Evolutionary conservation across 139 green algal genomes (phyloP).

Genomic region (Micractinium conductrix): DNA sequence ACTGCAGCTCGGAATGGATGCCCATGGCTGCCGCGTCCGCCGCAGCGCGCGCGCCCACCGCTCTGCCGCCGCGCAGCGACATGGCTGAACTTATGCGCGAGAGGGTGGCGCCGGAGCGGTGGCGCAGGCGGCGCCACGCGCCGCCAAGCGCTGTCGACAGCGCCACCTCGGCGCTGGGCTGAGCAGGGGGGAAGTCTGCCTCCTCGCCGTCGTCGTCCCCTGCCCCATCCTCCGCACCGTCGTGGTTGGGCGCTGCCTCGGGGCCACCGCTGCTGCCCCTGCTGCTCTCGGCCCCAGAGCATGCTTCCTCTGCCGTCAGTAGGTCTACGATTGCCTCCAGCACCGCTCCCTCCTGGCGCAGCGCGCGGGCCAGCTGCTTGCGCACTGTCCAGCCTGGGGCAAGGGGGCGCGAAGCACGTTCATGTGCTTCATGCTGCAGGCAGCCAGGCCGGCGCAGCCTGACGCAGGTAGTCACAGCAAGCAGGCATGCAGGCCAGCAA

Average conservation of each 20-base stretch:
- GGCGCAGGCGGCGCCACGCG: background rate
- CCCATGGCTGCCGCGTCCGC: background rate
- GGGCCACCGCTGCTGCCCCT: background rate
- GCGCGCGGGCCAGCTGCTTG: slow-evolving; percentile 17
- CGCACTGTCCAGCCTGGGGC: slow-evolving; percentile 16
- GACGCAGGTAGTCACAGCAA: no score
- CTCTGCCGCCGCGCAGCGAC: background rate
- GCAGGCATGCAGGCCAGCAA: no score
- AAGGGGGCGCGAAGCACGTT: background rate
- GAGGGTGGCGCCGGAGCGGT: background rate
- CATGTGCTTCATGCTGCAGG: no score
- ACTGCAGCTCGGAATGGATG: background rate
- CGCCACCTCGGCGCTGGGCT: background rate
- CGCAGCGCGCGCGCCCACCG: background rate
- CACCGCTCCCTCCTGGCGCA: slow-evolving; percentile 22
- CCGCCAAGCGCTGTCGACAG: background rate
- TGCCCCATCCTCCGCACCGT: background rate
- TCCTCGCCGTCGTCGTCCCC: background rate
- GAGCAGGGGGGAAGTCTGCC: background rate
- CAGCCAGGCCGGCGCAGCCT: no score
- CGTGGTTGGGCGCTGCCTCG: background rate
- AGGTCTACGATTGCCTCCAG: slow-evolving; percentile 2
- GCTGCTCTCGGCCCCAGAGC: background rate
- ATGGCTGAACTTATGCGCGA: background rate
- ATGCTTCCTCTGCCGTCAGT: background rate